These are phyloP conservation scores for Arachis hypogaea DNA, from an alignment of 306 rosid genomes.

Conservation along the genomic window DNA sequence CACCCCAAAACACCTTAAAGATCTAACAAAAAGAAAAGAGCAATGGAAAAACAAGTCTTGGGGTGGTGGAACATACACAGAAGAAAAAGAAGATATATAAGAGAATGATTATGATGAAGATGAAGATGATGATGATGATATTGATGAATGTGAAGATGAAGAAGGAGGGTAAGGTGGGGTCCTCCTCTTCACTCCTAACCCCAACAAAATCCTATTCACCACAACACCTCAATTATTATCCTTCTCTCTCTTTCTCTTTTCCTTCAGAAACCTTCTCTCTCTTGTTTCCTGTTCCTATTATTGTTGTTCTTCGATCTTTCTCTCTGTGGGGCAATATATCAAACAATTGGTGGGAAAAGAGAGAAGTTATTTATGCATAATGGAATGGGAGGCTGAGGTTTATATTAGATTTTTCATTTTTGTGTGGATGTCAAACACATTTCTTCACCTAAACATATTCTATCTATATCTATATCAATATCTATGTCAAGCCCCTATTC, in stretches of 20 bases:
- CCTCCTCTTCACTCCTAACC: slow-evolving; percentile 44
- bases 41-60: slow-evolving; percentile 41
- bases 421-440: slow-evolving; percentile 54
- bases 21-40: slow-evolving; percentile 20
- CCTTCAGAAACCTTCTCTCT: neutral
- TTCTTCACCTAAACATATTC: slow-evolving; percentile 15
- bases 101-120: slow-evolving; percentile 37
- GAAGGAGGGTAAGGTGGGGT: slow-evolving; percentile 55
- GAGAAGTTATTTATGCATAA: slow-evolving; percentile 32
- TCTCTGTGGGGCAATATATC: slow-evolving; percentile 40
- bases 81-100: slow-evolving; percentile 43
- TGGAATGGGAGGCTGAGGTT: slow-evolving; percentile 50
- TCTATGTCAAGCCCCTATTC: slow-evolving; percentile 37
- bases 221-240: slow-evolving; percentile 46
- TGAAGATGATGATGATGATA: neutral
- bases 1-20: slow-evolving; percentile 47
- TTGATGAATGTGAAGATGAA: slow-evolving; percentile 35
- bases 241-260: slow-evolving; percentile 20
- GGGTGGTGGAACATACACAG: slow-evolving; percentile 24
- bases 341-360: slow-evolving; percentile 42
- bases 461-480: neutral
- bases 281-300: neutral
- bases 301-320: slow-evolving; percentile 16
- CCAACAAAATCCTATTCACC: slow-evolving; percentile 45
- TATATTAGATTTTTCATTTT: slow-evolving; percentile 35